These are phyloP conservation scores for Sporothrix curviconia DNA, from an alignment of 2,329 filamentous ascomycete genomes.

Conservation along the genomic window DNA sequence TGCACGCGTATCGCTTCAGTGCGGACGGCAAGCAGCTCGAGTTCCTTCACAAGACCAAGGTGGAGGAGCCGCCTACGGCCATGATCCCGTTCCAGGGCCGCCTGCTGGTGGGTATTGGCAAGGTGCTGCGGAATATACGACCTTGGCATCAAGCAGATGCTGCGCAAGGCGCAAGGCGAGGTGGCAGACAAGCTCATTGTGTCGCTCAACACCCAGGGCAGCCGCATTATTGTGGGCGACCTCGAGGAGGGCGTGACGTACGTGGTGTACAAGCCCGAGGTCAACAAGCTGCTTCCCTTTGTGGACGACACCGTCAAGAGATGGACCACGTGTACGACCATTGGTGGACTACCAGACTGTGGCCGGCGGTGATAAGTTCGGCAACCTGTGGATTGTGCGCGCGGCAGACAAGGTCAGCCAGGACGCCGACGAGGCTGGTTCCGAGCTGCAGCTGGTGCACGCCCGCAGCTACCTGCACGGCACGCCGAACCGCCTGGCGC, in stretches of 20 bases:
- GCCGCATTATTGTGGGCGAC: constrained; percentile 85
- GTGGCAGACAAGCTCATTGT: constrained; percentile 79
- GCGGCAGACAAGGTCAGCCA: constrained; percentile 80
- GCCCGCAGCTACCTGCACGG: constrained; percentile 87
- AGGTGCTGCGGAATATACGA: constrained; percentile 82
- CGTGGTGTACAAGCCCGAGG: constrained; percentile 86
- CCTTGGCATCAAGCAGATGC: constrained; percentile 82
- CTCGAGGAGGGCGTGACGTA: constrained; percentile 87
- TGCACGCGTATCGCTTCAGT: constrained; percentile 86
- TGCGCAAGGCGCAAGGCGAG: constrained; percentile 82
- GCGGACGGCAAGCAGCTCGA: constrained; percentile 83
- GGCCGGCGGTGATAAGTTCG: constrained; percentile 94
- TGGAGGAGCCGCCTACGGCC: constrained; percentile 85
- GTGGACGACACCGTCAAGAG: constrained; percentile 82
- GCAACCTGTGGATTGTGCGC: constrained; percentile 88
- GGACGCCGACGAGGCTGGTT: constrained; percentile 86
- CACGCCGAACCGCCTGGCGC: constrained; percentile 72
- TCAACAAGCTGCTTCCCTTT: constrained; percentile 89
- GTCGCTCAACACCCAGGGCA: constrained; percentile 82
- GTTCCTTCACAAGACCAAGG: constrained; percentile 92
- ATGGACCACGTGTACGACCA: constrained; percentile 84
- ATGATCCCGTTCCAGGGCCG: constrained; percentile 88
- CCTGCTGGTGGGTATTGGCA: constrained; percentile 77
- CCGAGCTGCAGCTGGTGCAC: constrained; percentile 84
- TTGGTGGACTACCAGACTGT: constrained; percentile 98